Conservation (phyloP, 495 filamentous ascomycete genomes). For the Aspergillus indologenus region DNA sequence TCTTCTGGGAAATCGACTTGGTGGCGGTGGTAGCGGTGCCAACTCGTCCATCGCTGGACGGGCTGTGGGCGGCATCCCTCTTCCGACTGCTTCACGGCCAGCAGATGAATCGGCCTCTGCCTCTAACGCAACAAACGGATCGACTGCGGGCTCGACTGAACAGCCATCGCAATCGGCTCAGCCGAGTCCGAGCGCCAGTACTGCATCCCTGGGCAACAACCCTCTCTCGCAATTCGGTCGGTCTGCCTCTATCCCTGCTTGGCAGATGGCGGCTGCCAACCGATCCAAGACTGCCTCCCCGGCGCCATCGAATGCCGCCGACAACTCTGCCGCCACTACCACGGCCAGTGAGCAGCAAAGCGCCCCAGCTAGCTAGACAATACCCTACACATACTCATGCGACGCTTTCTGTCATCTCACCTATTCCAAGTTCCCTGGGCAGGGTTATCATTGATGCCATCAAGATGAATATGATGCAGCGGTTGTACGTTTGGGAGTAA, state of each 20-base stretch:
- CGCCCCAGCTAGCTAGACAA: slow-evolving; percentile 31
- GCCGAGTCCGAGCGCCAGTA: slow-evolving; percentile 32
- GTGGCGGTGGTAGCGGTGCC: slow-evolving; percentile 39
- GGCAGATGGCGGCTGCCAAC: slow-evolving; percentile 79
- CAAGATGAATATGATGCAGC: background rate
- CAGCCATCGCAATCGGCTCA: slow-evolving; percentile 36
- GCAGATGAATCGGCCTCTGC: slow-evolving; percentile 25
- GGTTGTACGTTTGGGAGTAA: background rate
- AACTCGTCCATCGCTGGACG: slow-evolving; percentile 34
- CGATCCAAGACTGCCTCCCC: slow-evolving; percentile 48
- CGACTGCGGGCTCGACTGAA: slow-evolving; percentile 30
- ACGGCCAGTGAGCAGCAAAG: slow-evolving; percentile 28
- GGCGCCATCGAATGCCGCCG: slow-evolving; percentile 23
- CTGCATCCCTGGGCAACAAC: slow-evolving; percentile 27
- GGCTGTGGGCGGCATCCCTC: slow-evolving; percentile 27
- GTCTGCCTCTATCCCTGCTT: slow-evolving; percentile 77
- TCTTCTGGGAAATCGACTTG: slow-evolving; percentile 77
- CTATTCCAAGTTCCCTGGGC: slow-evolving; percentile 15
- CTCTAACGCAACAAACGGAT: slow-evolving; percentile 30
- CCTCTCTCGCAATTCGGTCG: slow-evolving; percentile 45
- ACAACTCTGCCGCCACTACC: slow-evolving; percentile 15
- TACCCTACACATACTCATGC: background rate
- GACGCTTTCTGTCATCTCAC: background rate
- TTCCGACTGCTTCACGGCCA: slow-evolving; percentile 30
- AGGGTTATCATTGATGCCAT: slow-evolving; percentile 3